phyloP scores from a whole-genome alignment of 768 basidiomycete species.

The Leccinum subgranulosum region DNA sequence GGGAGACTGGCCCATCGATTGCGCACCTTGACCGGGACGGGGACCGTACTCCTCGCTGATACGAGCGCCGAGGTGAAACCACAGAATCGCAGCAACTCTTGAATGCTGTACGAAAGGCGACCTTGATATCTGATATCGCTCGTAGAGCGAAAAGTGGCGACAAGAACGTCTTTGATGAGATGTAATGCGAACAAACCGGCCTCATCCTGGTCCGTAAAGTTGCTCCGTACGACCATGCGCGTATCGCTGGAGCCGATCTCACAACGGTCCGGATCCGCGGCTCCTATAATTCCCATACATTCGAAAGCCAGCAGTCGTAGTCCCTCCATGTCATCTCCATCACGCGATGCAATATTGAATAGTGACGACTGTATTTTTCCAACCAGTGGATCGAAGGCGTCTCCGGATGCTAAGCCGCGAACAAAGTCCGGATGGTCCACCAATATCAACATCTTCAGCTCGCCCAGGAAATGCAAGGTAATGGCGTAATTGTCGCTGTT shows the following conservation, averaged over 20 bases:
- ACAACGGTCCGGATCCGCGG: slow-evolving; percentile 92
- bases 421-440: slow-evolving; percentile 51
- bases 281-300: slow-evolving; percentile 89
- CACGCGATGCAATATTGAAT: slow-evolving; percentile 68
- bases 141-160: slow-evolving; percentile 87
- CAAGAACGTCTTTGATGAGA: slow-evolving; percentile 81
- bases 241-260: slow-evolving; percentile 58
- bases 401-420: slow-evolving; percentile 69
- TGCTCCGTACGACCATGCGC: slow-evolving; percentile 70
- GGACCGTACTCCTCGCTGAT: slow-evolving; percentile 42
- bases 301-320: slow-evolving; percentile 76
- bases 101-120: slow-evolving; percentile 86
- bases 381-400: slow-evolving; percentile 77
- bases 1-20: slow-evolving; percentile 78
- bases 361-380: slow-evolving; percentile 66
- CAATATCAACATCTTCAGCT: slow-evolving; percentile 67
- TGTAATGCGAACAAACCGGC: slow-evolving; percentile 77
- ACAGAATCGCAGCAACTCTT: slow-evolving; percentile 86
- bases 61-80: slow-evolving; percentile 80
- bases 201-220: slow-evolving; percentile 79
- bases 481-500: slow-evolving; percentile 80
- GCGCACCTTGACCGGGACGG: slow-evolving; percentile 63
- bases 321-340: slow-evolving; percentile 69
- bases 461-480: slow-evolving; percentile 65
- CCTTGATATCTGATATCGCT: slow-evolving; percentile 92